Evolutionary conservation across 192 early-diverging fungal genomes (phyloP).

Genomic region (Helicostylum pulchrum): DNA sequence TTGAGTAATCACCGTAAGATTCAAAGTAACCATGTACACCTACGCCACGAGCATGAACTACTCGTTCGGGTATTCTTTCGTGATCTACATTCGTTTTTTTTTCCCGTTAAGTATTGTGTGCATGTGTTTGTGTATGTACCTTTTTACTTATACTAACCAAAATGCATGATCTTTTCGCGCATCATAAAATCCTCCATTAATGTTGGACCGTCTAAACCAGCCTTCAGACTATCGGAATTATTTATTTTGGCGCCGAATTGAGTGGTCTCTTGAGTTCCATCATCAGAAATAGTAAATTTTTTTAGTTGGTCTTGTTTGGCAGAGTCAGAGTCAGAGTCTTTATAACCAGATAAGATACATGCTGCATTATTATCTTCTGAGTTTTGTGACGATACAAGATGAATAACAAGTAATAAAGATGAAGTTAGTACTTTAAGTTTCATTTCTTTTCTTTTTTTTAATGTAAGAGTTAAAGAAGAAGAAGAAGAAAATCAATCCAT

Average conservation of each 20-base stretch:
- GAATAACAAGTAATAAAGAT: conserved; percentile 5
- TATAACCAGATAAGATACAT: neutral
- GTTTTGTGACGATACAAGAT: neutral
- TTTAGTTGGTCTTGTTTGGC: conserved; percentile 8
- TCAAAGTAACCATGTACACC: conserved; percentile 43
- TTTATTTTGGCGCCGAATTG: conserved; percentile 26
- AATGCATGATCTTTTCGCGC: conserved; percentile 26
- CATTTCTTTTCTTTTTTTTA: neutral
- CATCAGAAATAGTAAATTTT: conserved; percentile 14
- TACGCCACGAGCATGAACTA: conserved; percentile 43
- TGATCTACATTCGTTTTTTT: conserved; percentile 9
- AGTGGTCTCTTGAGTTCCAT: conserved; percentile 21
- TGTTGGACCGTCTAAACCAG: conserved; percentile 29
- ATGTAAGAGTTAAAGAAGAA: too few species aligned
- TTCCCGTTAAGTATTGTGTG: too few species aligned
- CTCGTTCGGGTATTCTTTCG: conserved; percentile 32
- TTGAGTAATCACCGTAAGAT: conserved; percentile 36
- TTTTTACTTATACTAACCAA: conserved; percentile 16
- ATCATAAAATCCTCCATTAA: conserved; percentile 32
- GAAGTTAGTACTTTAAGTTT: conserved; percentile 8
- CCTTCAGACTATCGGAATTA: conserved; percentile 25
- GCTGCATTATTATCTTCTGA: neutral
- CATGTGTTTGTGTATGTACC: neutral
- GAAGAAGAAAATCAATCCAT: too few species aligned
- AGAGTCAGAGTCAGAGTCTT: neutral